These are phyloP conservation scores for Geranium incanum DNA, from an alignment of 441 rosid species.

Conservation along the genomic window DNA sequence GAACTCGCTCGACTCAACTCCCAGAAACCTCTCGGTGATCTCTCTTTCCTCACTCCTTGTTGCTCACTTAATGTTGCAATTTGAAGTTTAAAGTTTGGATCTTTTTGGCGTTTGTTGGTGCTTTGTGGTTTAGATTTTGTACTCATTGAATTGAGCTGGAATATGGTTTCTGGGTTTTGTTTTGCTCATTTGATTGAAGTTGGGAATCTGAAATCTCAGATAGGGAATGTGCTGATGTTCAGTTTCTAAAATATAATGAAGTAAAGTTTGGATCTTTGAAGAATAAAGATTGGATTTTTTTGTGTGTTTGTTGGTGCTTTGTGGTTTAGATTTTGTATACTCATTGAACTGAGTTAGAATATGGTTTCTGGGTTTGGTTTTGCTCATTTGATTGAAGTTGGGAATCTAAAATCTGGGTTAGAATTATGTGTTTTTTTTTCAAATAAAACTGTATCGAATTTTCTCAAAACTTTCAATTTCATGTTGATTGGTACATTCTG, in stretches of 20 bases:
- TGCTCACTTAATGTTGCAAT: neutral
- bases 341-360: neutral
- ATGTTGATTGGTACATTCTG: no score
- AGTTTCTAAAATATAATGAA: no score
- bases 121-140: neutral
- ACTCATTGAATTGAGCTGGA: neutral
- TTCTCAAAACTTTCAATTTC: no score
- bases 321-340: neutral
- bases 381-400: no score
- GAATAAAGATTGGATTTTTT: neutral
- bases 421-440: no score
- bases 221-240: no score
- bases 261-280: neutral
- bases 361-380: neutral
- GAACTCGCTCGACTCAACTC: conserved; percentile 6
- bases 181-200: no score
- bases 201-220: no score
- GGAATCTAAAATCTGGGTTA: no score
- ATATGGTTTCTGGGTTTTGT: neutral
- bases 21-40: neutral
- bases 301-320: no score
- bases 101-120: no score
- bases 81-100: neutral
- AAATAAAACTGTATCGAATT: no score
- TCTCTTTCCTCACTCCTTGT: conserved; percentile 7